These are phyloP conservation scores for Triangularia setosa DNA, from an alignment of 2,329 filamentous ascomycete genomes.

Conservation along the genomic window DNA sequence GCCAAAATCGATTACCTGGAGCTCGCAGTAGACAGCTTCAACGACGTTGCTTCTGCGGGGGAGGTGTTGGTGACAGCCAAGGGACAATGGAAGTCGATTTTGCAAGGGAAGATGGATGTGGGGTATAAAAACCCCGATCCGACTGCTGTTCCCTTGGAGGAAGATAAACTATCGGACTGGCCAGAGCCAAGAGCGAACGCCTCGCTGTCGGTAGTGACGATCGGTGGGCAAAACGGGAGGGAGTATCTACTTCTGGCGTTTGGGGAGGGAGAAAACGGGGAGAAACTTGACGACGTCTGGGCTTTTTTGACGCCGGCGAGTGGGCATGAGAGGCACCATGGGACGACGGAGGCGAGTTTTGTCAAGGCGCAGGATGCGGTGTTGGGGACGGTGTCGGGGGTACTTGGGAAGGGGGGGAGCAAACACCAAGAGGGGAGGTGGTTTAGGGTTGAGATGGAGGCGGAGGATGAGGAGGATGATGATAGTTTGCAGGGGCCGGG, in stretches of 20 bases:
- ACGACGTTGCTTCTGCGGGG: slow-evolving; percentile 40
- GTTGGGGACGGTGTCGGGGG: slow-evolving; percentile 39
- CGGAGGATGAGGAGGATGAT: slow-evolving; percentile 51
- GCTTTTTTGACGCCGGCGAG: slow-evolving; percentile 57
- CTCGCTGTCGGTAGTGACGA: slow-evolving; percentile 51
- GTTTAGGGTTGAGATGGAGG: slow-evolving; percentile 44
- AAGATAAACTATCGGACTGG: slow-evolving; percentile 34
- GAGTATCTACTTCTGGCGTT: slow-evolving; percentile 61
- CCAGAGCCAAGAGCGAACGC: slow-evolving; percentile 52
- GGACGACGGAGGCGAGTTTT: slow-evolving; percentile 49
- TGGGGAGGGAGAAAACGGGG: slow-evolving; percentile 52
- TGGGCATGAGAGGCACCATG: slow-evolving; percentile 30
- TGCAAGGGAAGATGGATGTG: slow-evolving; percentile 30
- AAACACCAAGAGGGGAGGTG: slow-evolving; percentile 55
- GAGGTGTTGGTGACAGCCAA: slow-evolving; percentile 45
- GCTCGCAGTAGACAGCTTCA: slow-evolving; percentile 53
- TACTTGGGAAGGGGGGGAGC: slow-evolving; percentile 34
- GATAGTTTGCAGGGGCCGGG: slow-evolving; percentile 44
- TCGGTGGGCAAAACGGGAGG: slow-evolving; percentile 48
- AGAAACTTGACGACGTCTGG: slow-evolving; percentile 60
- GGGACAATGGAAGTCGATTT: slow-evolving; percentile 52
- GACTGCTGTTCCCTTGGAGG: slow-evolving; percentile 18
- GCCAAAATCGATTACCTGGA: slow-evolving; percentile 66
- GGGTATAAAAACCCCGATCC: slow-evolving; percentile 35
- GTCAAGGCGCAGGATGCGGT: slow-evolving; percentile 48